A percentile compares a stretch with the other conserved stretches of the same genome.
phyloP scores from a whole-genome alignment of 2,329 filamentous ascomycete genomes.

The Venturiaceae sp. region DNA sequence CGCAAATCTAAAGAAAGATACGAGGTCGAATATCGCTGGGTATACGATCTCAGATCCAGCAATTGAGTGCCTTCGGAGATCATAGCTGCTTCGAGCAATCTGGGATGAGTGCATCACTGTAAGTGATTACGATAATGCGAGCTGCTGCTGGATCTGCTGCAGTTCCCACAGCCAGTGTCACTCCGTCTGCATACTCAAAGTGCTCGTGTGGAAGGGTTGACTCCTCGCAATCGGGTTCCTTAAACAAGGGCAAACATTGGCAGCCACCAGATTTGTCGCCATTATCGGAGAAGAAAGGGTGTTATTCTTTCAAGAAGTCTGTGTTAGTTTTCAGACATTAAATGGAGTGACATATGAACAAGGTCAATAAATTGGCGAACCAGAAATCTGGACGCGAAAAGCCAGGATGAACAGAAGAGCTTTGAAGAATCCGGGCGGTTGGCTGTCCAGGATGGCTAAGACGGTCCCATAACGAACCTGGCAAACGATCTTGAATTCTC shows the following conservation, averaged over 20 bases:
- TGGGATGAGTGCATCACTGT: neutral
- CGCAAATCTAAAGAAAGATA: too few relatives aligned
- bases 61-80: neutral
- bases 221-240: neutral
- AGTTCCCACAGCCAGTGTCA: too few relatives aligned
- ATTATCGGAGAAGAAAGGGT: neutral
- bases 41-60: neutral
- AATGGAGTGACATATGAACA: neutral
- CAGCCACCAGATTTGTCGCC: neutral
- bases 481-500: neutral
- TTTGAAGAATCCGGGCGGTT: neutral
- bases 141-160: neutral
- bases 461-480: neutral
- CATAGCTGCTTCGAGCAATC: neutral
- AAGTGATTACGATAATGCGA: neutral
- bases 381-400: neutral
- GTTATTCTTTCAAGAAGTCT: neutral
- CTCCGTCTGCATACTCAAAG: too few relatives aligned
- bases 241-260: neutral
- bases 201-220: neutral
- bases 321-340: neutral
- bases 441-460: neutral
- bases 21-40: neutral
- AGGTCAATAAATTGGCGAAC: neutral
- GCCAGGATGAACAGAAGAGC: neutral